phyloP scores from a whole-genome alignment of 305 asterid genomes.

The Ilex paraguariensis region DNA sequence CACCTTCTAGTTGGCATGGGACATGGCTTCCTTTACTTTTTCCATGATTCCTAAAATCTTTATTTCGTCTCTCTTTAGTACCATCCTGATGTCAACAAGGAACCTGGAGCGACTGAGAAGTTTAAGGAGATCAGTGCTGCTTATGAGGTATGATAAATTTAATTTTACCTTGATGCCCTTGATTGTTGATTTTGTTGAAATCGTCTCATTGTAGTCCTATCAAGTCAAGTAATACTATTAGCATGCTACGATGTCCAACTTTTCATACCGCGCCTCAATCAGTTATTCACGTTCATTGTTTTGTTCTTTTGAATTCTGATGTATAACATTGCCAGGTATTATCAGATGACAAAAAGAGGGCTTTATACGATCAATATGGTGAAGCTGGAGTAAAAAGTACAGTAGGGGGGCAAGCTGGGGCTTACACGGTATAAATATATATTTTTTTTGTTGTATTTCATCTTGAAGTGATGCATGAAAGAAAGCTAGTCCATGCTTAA shows the following conservation, averaged over 20 bases:
- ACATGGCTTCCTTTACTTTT: not conserved
- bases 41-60: constrained; percentile 1
- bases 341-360: constrained; percentile 98
- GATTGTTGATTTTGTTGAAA: too few species aligned
- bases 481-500: too few species aligned
- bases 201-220: too few species aligned
- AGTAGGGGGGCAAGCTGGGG: constrained; percentile 75
- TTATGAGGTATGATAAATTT: constrained; percentile 59
- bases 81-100: constrained; percentile 98
- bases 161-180: too few species aligned
- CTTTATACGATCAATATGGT: constrained; percentile 92
- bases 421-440: constrained; percentile 70
- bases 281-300: not conserved
- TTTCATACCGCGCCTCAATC: too few species aligned
- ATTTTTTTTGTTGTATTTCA: constrained; percentile 5
- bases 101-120: constrained; percentile 92
- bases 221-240: too few species aligned
- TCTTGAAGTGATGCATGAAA: not conserved
- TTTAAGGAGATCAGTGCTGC: constrained; percentile 98
- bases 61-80: constrained; percentile 40
- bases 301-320: constrained; percentile 33
- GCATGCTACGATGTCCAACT: too few species aligned
- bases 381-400: constrained; percentile 93
- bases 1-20: too few species aligned
- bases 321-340: constrained; percentile 78